Base-by-base conservation (phyloP, 306 rosid species). In the Pterocarpus macrocarpus region DNA sequence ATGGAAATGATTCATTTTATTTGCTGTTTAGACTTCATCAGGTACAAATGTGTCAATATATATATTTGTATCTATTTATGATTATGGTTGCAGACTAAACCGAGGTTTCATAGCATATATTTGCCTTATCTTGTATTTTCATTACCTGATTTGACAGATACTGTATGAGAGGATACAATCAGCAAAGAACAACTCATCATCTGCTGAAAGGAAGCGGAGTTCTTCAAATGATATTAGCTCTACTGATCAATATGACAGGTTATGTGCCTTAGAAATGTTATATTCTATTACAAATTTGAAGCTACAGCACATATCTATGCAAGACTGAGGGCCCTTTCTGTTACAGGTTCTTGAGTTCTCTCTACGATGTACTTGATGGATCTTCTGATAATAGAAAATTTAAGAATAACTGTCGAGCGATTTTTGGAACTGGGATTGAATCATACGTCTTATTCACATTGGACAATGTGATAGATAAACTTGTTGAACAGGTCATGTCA, bases 321-420 rank as follows among this genome's bases (percentile, higher is more conserved):
- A 22, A 39, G 59, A 87, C 78, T 80, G 72, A 64, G 78, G 8
- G 2, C 41, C 59, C 80, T 67, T 35, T 78, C 56, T 76, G 82
- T 70, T 74, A 66, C 90, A 96, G 99, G 81, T 94, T 96, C 92
- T 88, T 96, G 97, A 89, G 79, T 88, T 93, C 99, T 68, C 97
- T 96, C 73, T 93, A 93, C 91, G 92, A 85, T 83, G 86, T 96
- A 71, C 93, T 96, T 75, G 99, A 96, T 16, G 99, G 99, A 78
- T 93, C 99, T 78, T 93, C 98, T 12, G 99, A 96, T 79, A 93
- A 96, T 83, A 84, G 98, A 11, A 96, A 96, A 85, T 96, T 93
- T 86, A 98, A 96, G 91, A 98, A 96, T 89, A 98, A 96, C 82
- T 96, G 97, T 55, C 98, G 98, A 84, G 97, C 99, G 80, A 90